Conservation (phyloP, 2,329 filamentous ascomycete species). For the Xylariaceae sp. region DNA sequence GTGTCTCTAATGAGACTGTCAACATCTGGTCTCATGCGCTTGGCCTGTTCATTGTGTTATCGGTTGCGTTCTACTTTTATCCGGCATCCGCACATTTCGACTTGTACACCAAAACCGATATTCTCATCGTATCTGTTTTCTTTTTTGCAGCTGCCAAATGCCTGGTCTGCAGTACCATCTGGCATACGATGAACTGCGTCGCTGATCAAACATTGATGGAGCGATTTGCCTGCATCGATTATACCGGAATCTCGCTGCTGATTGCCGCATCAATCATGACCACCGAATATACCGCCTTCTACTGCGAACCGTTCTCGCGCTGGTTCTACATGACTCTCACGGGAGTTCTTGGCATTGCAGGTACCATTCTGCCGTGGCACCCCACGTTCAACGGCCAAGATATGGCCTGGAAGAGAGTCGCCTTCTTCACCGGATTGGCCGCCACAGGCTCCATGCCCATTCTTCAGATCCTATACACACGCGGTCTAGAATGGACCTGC, state of each 20-base stretch:
- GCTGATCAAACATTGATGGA: constrained; percentile 85
- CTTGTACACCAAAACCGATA: constrained; percentile 78
- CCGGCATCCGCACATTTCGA: constrained; percentile 82
- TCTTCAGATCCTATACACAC: constrained; percentile 71
- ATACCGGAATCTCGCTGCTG: constrained; percentile 91
- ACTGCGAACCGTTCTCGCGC: constrained; percentile 85
- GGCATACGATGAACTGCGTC: constrained; percentile 99
- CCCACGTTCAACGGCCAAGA: constrained; percentile 88
- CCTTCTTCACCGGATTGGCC: constrained; percentile 83
- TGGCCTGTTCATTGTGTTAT: constrained; percentile 79
- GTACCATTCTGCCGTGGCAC: constrained; percentile 92
- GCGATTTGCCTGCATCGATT: constrained; percentile 95
- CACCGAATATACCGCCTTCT: constrained; percentile 97
- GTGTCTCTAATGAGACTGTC: constrained; percentile 84
- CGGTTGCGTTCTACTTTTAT: constrained; percentile 94
- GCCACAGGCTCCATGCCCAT: constrained; percentile 86
- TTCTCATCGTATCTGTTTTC: constrained; percentile 88
- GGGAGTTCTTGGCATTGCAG: constrained; percentile 72
- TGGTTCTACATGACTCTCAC: constrained; percentile 83
- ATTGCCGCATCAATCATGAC: constrained; percentile 97
- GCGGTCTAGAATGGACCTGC: constrained; percentile 73
- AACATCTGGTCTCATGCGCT: constrained; percentile 98
- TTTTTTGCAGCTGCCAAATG: constrained; percentile 96
- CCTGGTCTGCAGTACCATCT: constrained; percentile 88
- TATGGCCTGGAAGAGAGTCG: constrained; percentile 88